Conservation (phyloP, 1,139 yeast genomes). For the Pichia sp. region DNA sequence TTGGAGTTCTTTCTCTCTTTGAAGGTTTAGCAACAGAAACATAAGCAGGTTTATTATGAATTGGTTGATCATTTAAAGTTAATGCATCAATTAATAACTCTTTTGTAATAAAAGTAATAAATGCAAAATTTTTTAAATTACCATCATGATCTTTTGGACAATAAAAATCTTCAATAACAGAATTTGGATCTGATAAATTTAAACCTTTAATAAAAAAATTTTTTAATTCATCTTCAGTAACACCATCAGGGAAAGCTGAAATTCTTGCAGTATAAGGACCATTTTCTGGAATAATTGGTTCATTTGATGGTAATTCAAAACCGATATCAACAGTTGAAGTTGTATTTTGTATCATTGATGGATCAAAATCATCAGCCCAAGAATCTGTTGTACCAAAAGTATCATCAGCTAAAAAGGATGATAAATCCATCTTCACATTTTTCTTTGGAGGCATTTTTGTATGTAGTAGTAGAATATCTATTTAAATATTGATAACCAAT, state of each 20-base stretch:
- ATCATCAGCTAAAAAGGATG: constrained; percentile 48
- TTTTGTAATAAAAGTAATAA: constrained; percentile 68
- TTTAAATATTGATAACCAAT: too few species aligned
- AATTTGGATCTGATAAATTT: constrained; percentile 41
- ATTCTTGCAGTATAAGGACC: constrained; percentile 91
- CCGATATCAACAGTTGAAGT: constrained; percentile 19
- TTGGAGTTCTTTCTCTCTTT: constrained; percentile 25
- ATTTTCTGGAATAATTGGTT: constrained; percentile 79
- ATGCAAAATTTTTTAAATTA: constrained; percentile 79
- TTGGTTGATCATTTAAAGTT: constrained; percentile 53
- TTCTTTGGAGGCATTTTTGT: constrained; percentile 43
- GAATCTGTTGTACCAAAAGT: constrained; percentile 54
- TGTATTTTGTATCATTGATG: constrained; percentile 33
- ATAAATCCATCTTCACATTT: constrained; percentile 48
- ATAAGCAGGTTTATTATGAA: constrained; percentile 71
- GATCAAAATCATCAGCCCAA: constrained; percentile 54
- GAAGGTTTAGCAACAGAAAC: constrained; percentile 89
- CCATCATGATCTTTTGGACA: constrained; percentile 69
- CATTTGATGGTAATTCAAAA: constrained; percentile 27
- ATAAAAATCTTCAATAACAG: constrained; percentile 47
- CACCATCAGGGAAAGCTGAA: constrained; percentile 70
- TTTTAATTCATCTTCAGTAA: constrained; percentile 56
- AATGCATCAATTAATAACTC: constrained; percentile 66
- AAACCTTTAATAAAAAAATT: constrained; percentile 65
- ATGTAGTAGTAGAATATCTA: background rate